Evolutionary conservation across 2,329 filamentous ascomycete species (phyloP).

Genomic region (Pseudogymnoascus sp.): DNA sequence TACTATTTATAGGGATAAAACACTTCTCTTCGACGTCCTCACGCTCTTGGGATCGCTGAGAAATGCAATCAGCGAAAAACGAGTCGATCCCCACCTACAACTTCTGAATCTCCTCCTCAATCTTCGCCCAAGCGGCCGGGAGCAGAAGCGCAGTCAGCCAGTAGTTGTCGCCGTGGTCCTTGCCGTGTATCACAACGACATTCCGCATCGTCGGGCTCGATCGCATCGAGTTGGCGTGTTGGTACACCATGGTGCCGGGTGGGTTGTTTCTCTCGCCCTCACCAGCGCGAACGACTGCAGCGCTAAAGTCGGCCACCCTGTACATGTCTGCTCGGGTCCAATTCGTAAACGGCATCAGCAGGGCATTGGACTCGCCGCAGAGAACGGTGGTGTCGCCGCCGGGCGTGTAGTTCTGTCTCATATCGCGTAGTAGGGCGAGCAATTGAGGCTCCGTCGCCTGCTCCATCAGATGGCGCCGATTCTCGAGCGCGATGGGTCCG

Average conservation of each 20-base stretch:
- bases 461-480: constrained; percentile 29
- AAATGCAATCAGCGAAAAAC: not conserved
- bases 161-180: constrained; percentile 27
- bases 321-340: constrained; percentile 33
- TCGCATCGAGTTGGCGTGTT: constrained; percentile 4
- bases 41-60: not conserved
- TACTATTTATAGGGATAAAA: too few relatives aligned
- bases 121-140: constrained; percentile 19
- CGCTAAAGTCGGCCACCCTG: constrained; percentile 31
- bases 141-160: constrained; percentile 24
- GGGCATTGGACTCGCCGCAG: constrained; percentile 28
- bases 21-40: too few relatives aligned
- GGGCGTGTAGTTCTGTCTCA: constrained; percentile 14
- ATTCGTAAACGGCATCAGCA: constrained; percentile 34
- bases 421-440: constrained; percentile 29
- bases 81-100: not conserved
- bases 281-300: constrained; percentile 10
- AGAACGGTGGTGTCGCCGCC: constrained; percentile 23
- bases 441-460: constrained; percentile 31
- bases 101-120: constrained; percentile 14
- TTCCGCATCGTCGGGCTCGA: constrained; percentile 11
- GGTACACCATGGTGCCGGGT: constrained; percentile 13
- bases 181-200: constrained; percentile 23
- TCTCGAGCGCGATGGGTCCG: constrained; percentile 22
- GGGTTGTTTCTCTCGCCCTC: not conserved